These are phyloP conservation scores for Psophocarpus tetragonolobus DNA, from an alignment of 306 rosid species.

Conservation along the genomic window DNA sequence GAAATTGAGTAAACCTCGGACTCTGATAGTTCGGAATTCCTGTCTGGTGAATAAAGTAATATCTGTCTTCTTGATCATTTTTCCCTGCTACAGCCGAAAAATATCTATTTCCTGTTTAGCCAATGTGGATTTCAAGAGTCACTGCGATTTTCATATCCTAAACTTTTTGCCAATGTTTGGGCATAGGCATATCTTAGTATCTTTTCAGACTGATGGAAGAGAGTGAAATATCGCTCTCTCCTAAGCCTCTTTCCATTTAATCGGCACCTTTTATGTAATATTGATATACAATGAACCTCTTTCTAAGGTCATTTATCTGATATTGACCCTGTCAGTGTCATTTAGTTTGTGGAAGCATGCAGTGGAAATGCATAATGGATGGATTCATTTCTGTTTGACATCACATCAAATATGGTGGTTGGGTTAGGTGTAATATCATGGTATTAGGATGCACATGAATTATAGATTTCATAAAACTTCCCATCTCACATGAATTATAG, in stretches of 20 bases:
- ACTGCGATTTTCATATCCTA: background rate
- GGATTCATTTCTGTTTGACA: background rate
- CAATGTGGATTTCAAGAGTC: constrained; percentile 11
- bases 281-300: constrained; percentile 5
- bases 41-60: background rate
- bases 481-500: background rate
- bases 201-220: background rate
- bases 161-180: background rate
- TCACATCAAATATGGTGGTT: constrained; percentile 2
- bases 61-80: background rate
- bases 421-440: constrained; percentile 5
- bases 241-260: background rate
- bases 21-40: background rate
- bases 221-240: background rate
- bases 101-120: background rate
- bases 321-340: background rate
- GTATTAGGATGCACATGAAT: background rate
- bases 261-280: background rate
- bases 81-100: background rate
- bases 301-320: constrained; percentile 10
- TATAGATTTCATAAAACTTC: constrained; percentile 9
- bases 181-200: background rate
- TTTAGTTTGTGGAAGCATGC: constrained; percentile 3
- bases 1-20: background rate
- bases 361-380: constrained; percentile 11